phyloP scores from a whole-genome alignment of 1,284 basidiomycete species.

The Exobasidium rhododendri region DNA sequence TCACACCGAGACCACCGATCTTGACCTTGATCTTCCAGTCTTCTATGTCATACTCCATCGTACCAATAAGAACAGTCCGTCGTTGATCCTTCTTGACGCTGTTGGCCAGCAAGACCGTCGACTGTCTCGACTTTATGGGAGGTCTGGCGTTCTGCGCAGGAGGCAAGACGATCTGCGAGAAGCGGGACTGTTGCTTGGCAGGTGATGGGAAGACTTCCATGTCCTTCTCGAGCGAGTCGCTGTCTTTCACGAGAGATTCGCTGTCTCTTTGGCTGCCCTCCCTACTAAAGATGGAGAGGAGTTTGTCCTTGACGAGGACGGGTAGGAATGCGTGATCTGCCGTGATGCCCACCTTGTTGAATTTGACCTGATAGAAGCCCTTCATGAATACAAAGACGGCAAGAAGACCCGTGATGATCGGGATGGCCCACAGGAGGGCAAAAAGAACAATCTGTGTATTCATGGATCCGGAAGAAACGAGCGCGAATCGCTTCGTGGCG shows the following conservation, averaged over 20 bases:
- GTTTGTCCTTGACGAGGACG: not conserved
- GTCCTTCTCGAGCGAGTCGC: not conserved
- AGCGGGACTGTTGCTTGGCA: not conserved
- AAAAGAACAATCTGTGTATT: not conserved
- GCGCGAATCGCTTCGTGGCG: not conserved
- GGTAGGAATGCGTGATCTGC: not conserved
- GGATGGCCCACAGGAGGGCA: not conserved
- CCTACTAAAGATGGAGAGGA: not conserved
- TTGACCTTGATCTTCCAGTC: slow-evolving; percentile 9
- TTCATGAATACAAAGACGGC: slow-evolving; percentile 7
- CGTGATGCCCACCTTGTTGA: slow-evolving; percentile 2
- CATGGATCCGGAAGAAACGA: not conserved
- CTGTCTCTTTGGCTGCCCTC: not conserved
- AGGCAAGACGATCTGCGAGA: too few species aligned
- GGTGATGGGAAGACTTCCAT: not conserved
- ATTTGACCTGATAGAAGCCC: slow-evolving; percentile 7
- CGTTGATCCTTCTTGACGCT: not conserved
- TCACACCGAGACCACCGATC: slow-evolving; percentile 6
- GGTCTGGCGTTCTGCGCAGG: not conserved
- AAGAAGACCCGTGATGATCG: not conserved
- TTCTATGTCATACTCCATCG: slow-evolving; percentile 10
- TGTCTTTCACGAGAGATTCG: not conserved
- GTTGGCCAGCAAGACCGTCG: not conserved
- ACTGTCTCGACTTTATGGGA: not conserved
- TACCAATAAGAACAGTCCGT: not conserved